Percentiles rank a stretch among this genome's conserved stretches.
Conservation (phyloP, 495 filamentous ascomycete genomes). For the Thozetella sp. region DNA sequence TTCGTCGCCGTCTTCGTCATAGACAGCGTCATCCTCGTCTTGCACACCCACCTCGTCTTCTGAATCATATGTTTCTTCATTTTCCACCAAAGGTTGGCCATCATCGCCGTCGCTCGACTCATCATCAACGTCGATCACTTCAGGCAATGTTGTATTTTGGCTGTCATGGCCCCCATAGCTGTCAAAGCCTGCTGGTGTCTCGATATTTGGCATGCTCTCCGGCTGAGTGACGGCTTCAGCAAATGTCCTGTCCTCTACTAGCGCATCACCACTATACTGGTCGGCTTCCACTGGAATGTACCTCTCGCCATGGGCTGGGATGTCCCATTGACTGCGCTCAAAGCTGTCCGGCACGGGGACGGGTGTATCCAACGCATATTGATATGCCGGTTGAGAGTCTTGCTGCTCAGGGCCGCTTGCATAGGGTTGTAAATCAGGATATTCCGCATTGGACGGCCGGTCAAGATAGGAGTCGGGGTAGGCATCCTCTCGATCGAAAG, state of each 20-base stretch:
- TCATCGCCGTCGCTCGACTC: not conserved
- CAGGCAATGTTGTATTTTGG: not conserved
- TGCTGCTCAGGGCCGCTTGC: slow-evolving; percentile 7
- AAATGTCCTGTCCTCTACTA: slow-evolving; percentile 13
- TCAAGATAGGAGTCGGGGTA: slow-evolving; percentile 26
- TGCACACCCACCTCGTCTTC: not conserved
- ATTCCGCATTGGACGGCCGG: slow-evolving; percentile 6
- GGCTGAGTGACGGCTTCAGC: slow-evolving; percentile 12
- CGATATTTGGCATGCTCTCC: slow-evolving; percentile 1
- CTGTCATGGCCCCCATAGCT: slow-evolving; percentile 16
- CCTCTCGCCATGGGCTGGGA: slow-evolving; percentile 15
- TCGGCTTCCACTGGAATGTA: slow-evolving; percentile 25
- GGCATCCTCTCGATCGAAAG: slow-evolving; percentile 6
- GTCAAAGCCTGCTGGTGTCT: slow-evolving; percentile 21
- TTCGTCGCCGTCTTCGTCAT: slow-evolving; percentile 24
- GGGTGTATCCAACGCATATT: not conserved
- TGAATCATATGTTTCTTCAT: not conserved
- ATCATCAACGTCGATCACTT: not conserved
- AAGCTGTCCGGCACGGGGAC: slow-evolving; percentile 14
- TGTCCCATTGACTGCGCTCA: slow-evolving; percentile 20
- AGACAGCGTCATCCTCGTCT: not conserved
- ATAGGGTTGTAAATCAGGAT: slow-evolving; percentile 16
- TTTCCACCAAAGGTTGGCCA: not conserved
- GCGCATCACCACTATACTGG: slow-evolving; percentile 20
- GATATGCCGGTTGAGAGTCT: slow-evolving; percentile 6